Base-by-base conservation (phyloP, 2,329 filamentous ascomycete species). In the Cadophora gregata region DNA sequence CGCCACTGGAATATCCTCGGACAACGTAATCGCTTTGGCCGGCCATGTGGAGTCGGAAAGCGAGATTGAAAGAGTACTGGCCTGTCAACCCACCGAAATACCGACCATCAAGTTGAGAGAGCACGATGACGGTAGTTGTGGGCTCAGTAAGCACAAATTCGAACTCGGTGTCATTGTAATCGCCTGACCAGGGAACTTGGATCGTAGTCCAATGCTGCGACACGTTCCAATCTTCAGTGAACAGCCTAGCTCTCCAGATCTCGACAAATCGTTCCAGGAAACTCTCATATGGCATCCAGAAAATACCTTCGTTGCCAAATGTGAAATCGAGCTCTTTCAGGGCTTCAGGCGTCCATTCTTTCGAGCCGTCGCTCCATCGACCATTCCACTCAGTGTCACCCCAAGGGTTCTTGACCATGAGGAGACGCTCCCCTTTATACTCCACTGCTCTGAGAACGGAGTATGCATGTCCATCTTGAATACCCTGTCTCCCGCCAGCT, bases 221-320 rank as follows among this genome's bases (percentile, higher is more conserved):
- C 53, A 85, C 83, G 60, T 83, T 81, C 88, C 88, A 90, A 66
- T 86, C 82, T 1, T 80, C 75, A 9, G 85, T 82, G 76, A 90
- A 90, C 21, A 90, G 81, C 0, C 87, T 81, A 0, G 88, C 90
- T 12, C 87, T 82, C 72, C 89, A 85, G 63, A 90, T 84, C 63
- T 83, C 81, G 42, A 84, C 82, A 72, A 85, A 90, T 70, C 88
- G 89, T 71, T 83, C 82, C 5, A 89, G 81, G 62, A 90, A 80
- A 69, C 90, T 87, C 53, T 85, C 82, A 71, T 87, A 89, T 0
- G 85, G 81, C 68, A 89, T 88, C 86, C 86, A 89, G 73, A 89
- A 89, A 12, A 85, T 82, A 0, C 86, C 86, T 72, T 89, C 86
- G 70, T 86, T 84, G 27, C 86, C 86, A 63, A 89, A 89, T n/a